Conservation (phyloP, 2,329 filamentous ascomycete species). For the Microsporum canis region DNA sequence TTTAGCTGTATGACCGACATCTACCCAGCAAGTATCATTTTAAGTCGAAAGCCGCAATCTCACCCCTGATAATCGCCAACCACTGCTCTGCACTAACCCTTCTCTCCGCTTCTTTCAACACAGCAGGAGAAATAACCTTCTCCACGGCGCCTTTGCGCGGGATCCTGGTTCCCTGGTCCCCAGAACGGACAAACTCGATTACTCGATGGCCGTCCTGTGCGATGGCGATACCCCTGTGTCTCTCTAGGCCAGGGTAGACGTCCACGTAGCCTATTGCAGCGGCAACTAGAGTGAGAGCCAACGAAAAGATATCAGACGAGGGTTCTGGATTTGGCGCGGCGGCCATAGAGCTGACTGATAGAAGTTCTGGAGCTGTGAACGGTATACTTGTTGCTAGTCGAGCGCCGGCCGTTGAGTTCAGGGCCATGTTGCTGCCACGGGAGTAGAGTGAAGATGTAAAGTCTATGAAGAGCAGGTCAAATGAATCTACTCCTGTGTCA, state of each 20-base stretch:
- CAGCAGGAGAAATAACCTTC: slow-evolving; percentile 27
- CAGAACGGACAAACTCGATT: slow-evolving; percentile 31
- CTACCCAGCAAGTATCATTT: background rate
- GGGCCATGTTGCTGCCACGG: slow-evolving; percentile 15
- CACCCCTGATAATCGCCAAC: slow-evolving; percentile 13
- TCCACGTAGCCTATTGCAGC: slow-evolving; percentile 37
- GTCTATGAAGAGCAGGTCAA: slow-evolving; percentile 34
- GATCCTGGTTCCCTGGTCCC: slow-evolving; percentile 28
- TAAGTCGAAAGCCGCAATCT: background rate
- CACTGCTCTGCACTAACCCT: slow-evolving; percentile 26
- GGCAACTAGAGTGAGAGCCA: slow-evolving; percentile 36
- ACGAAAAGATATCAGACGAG: slow-evolving; percentile 36
- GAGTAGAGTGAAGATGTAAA: slow-evolving; percentile 31
- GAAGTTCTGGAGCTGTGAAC: slow-evolving; percentile 37
- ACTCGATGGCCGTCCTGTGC: slow-evolving; percentile 35
- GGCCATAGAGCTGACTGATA: slow-evolving; percentile 22
- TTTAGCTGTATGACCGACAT: background rate
- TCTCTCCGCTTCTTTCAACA: slow-evolving; percentile 28
- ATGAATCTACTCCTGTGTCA: slow-evolving; percentile 22
- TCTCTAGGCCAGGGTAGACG: slow-evolving; percentile 31
- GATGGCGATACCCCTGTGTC: slow-evolving; percentile 34
- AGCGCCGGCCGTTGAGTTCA: slow-evolving; percentile 4
- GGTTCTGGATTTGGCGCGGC: slow-evolving; percentile 28
- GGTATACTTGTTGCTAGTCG: slow-evolving; percentile 35
- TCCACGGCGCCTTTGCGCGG: slow-evolving; percentile 34